These are phyloP conservation scores for Manihot esculenta DNA, from an alignment of 441 rosid genomes.

Conservation along the genomic window DNA sequence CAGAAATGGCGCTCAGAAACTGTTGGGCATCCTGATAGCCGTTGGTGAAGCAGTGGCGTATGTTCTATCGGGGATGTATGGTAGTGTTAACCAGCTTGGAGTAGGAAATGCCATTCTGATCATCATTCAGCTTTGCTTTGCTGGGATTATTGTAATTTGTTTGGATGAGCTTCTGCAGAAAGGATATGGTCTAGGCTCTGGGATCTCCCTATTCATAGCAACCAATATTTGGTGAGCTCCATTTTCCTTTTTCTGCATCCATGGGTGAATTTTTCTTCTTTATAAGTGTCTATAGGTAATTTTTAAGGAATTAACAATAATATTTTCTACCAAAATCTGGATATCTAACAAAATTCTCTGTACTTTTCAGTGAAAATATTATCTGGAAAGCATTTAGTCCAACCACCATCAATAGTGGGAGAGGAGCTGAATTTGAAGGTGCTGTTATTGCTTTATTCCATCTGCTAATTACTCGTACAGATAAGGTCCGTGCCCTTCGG, in stretches of 20 bases:
- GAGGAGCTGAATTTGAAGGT: constrained; percentile 98
- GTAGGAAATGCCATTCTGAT: constrained; percentile 92
- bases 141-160: constrained; percentile 85
- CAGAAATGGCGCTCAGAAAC: constrained; percentile 82
- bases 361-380: constrained; percentile 58
- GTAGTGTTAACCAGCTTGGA: constrained; percentile 80
- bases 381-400: constrained; percentile 99
- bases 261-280: background rate
- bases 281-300: background rate
- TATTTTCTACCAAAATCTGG: background rate
- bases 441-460: constrained; percentile 91
- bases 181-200: constrained; percentile 90
- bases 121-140: constrained; percentile 86
- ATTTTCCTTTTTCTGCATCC: background rate
- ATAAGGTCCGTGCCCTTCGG: constrained; percentile 79
- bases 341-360: background rate
- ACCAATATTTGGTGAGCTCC: constrained; percentile 73
- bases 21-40: constrained; percentile 78
- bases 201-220: constrained; percentile 91
- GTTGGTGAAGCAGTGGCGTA: constrained; percentile 89
- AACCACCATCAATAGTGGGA: constrained; percentile 86
- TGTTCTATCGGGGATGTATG: constrained; percentile 91
- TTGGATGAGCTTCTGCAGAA: constrained; percentile 90
- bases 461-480: constrained; percentile 69
- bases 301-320: background rate